phyloP scores from a whole-genome alignment of 225 moss, liverwort and hornwort species.

The Thuidium tamariscinum region DNA sequence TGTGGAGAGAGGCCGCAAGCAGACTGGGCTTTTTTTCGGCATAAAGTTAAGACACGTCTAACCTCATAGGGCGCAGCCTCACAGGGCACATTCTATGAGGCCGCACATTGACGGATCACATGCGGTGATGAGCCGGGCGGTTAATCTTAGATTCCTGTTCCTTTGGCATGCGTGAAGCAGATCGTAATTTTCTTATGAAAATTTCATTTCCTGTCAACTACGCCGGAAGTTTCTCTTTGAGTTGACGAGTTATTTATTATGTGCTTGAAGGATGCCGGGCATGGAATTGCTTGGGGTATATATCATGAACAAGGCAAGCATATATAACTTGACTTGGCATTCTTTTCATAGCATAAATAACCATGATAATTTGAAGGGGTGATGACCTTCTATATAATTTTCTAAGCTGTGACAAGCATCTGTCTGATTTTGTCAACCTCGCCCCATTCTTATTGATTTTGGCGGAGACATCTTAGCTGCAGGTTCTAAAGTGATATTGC shows the following conservation, averaged over 20 bases:
- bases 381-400: background rate
- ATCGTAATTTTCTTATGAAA: background rate
- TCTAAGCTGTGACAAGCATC: background rate
- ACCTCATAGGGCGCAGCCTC: background rate
- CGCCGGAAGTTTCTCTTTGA: background rate
- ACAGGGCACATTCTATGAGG: background rate
- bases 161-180: background rate
- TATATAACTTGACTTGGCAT: background rate
- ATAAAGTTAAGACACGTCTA: background rate
- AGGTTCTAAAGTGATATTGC: background rate
- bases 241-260: background rate
- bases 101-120: background rate
- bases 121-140: background rate
- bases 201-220: background rate
- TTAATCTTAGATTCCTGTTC: background rate
- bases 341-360: background rate
- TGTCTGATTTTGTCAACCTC: background rate
- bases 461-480: background rate
- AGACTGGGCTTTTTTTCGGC: background rate
- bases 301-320: conserved; percentile 36
- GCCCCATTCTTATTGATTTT: background rate
- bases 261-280: conserved; percentile 25
- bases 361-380: background rate
- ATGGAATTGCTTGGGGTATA: conserved; percentile 41
- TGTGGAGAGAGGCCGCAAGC: background rate